Base-by-base conservation (phyloP, 768 basidiomycete genomes). In the Leccinum subtestaceum region DNA sequence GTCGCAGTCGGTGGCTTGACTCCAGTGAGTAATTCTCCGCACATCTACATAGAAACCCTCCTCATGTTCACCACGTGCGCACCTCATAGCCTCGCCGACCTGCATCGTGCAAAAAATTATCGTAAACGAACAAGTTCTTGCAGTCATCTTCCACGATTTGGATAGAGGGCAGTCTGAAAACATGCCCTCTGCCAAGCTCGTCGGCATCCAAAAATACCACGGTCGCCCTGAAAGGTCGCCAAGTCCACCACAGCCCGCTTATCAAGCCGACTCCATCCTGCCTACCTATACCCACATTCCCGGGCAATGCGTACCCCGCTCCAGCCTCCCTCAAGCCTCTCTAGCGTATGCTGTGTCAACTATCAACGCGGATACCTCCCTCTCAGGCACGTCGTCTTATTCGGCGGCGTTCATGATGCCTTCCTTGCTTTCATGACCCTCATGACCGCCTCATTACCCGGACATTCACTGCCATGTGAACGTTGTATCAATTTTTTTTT, bases 1-100 rank as follows among this genome's bases (percentile, higher is more conserved):
- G 70, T 66, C 77, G 83, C 59, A 88, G 88, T 72, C 81, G 86
- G 59, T 88, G 88, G 89, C 77, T 87, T 62, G 85, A 87, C 68
- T 72, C 80, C 61, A 74, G 88, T 90, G 68, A 71, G 88, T 80
- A 58, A 50, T 56, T 59, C 51, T 45, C 49, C 27, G 23, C 62
- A 36, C 51, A 60, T 58, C 52, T 59, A 36, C 59, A 49, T 49
- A 52, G 34, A 48, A 19, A 7, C 53, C 48, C 19, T 32, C 68
- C 70, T 69, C 66, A 61, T 63, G 71, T 61, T 71, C 61, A 67
- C 62, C 70, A 66, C 61, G 72, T 70, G 75, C 61, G 65, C 64
- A 11, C 19, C 1, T 53, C 67, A 63, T 60, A 85, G 83, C 75
- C 63, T 69, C 78, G 60, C 76, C 80, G 56, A 81, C 80, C n/a